A percentile compares a stretch with the other conserved stretches of the same genome.
Evolutionary conservation across 164 flowering plant species (phyloP).

Genomic region (Chloranthus sessilifolius): DNA sequence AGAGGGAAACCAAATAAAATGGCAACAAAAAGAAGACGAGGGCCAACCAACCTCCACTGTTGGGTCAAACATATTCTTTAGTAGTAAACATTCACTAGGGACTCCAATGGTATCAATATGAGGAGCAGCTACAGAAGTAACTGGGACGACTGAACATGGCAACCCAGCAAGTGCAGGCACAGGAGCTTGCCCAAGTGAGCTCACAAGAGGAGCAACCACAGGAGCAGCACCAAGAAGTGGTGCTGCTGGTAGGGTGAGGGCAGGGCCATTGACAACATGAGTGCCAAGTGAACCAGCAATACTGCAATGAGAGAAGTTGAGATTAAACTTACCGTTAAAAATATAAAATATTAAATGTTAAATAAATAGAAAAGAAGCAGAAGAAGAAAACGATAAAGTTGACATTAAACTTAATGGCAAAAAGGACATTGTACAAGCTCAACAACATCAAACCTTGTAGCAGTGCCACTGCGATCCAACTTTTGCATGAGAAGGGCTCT

Average conservation of each 20-base stretch:
- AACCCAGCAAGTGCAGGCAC: conserved; percentile 46
- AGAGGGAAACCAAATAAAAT: not conserved
- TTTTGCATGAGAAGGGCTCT: conserved; percentile 87
- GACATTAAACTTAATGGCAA: not conserved
- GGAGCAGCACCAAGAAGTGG: conserved; percentile 43
- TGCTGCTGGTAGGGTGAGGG: conserved; percentile 31
- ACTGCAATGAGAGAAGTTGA: conserved; percentile 27
- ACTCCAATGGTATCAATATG: conserved; percentile 54
- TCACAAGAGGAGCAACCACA: conserved; percentile 25
- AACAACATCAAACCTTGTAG: conserved; percentile 38
- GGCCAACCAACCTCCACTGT: conserved; percentile 50
- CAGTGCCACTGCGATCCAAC: conserved; percentile 79
- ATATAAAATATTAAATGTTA: too few relatives aligned
- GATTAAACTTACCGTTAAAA: too few relatives aligned
- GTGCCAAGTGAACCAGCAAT: conserved; percentile 38
- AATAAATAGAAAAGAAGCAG: too few relatives aligned
- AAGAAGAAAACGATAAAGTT: too few relatives aligned
- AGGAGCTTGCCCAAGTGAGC: conserved; percentile 38
- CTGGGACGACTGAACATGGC: conserved; percentile 33
- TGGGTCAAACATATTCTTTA: conserved; percentile 97
- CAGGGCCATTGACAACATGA: conserved; percentile 28
- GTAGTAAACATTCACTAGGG: conserved; percentile 76
- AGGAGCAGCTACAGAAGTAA: conserved; percentile 35
- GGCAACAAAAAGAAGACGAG: too few relatives aligned
- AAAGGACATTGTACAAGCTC: not conserved